Conservation (phyloP, 805 yeast species). For the Torulaspora maleeae region DNA sequence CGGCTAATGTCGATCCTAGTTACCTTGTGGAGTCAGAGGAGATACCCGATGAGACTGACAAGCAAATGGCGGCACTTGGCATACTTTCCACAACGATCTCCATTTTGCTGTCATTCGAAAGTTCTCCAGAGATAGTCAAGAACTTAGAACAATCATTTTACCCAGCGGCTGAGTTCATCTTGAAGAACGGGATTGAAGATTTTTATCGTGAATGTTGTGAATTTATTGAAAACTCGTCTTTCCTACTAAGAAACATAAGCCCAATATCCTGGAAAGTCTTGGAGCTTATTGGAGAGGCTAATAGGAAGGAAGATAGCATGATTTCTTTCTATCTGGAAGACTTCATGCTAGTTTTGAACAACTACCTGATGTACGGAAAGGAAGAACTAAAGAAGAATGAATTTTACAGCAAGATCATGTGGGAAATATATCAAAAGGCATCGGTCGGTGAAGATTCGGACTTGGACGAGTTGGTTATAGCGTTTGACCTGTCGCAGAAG, state of each 20-base stretch:
- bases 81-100: conserved; percentile 78
- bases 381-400: conserved; percentile 46
- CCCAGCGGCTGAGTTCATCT: conserved; percentile 66
- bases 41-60: conserved; percentile 50
- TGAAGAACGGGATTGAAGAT: conserved; percentile 62
- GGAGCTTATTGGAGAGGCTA: conserved; percentile 41
- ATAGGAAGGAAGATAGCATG: conserved; percentile 40
- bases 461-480: conserved; percentile 51
- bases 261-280: conserved; percentile 74
- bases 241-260: conserved; percentile 54
- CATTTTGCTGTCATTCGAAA: conserved; percentile 75
- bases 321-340: conserved; percentile 73
- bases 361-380: conserved; percentile 60
- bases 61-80: conserved; percentile 78
- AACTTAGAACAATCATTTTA: conserved; percentile 61
- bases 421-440: conserved; percentile 46
- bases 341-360: conserved; percentile 64
- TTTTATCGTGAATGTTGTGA: conserved; percentile 75
- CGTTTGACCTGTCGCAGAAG: conserved; percentile 61
- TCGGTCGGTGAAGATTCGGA: conserved; percentile 45
- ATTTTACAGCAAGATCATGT: conserved; percentile 45
- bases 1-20: conserved; percentile 43
- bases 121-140: conserved; percentile 60
- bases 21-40: conserved; percentile 37
- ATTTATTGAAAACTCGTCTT: conserved; percentile 63